phyloP scores from a whole-genome alignment of 148 eudicot species.

The Cornus suecica region DNA sequence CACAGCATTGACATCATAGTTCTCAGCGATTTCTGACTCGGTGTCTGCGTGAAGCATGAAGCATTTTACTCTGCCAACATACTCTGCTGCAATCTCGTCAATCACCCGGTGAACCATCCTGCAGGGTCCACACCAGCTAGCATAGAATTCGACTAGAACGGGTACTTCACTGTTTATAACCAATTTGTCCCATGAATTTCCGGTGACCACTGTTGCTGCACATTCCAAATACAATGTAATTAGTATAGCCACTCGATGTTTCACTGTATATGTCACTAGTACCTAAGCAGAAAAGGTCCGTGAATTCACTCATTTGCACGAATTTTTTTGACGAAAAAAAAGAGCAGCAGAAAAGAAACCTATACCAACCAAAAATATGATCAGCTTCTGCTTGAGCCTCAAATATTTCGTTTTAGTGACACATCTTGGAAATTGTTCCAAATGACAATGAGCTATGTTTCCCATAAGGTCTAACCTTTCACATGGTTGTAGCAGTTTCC shows the following conservation, averaged over 20 bases:
- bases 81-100: conserved; percentile 80
- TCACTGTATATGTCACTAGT: background rate
- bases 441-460: background rate
- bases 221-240: conserved; percentile 8
- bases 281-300: background rate
- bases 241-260: background rate
- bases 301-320: background rate
- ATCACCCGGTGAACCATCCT: conserved; percentile 94
- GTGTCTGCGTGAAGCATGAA: conserved; percentile 61
- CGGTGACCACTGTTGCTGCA: conserved; percentile 66
- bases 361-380: background rate
- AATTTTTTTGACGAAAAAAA: too few relatives aligned
- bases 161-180: conserved; percentile 60
- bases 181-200: conserved; percentile 73
- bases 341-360: too few relatives aligned
- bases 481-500: background rate
- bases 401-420: background rate
- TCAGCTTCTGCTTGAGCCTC: background rate
- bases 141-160: conserved; percentile 88
- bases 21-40: conserved; percentile 54
- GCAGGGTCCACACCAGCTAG: conserved; percentile 99
- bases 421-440: background rate
- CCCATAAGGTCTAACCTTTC: background rate
- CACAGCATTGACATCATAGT: conserved; percentile 76
- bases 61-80: conserved; percentile 61